Evolutionary conservation across 2,329 filamentous ascomycete species (phyloP), one percentile per base, ranked within the genome.

Genomic region (Hyphodiscus sp.): DNA sequence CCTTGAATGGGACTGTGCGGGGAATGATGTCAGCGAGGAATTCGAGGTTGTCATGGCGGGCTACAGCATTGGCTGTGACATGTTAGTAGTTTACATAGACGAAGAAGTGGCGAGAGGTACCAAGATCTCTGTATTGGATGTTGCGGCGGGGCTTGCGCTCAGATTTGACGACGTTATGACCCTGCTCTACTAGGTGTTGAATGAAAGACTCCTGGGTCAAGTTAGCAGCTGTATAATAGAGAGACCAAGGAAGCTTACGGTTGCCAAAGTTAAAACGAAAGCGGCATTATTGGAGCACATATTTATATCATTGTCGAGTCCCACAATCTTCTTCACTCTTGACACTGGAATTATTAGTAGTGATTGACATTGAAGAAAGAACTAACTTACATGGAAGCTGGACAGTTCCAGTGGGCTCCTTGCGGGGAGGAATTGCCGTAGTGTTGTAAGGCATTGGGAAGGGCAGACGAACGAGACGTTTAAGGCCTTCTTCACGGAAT

Each of bases 281-380:
- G 91, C 88, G 51, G 92, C 92, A 67, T 95, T 95, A 70, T 91
- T 95, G 46, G 91, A 95, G 70, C 90, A 95, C 68, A 88, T 82
- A 58, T 76, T 78, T 58, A 96, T 87, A 58, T 96, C 92, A 44
- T 89, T 83, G 70, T 99, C 94, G 54, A 90, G 81, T 47, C 83
- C 81, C 56, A 99, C 89, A 68, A 99, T 96, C 74, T 95, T 96
- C 74, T 96, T 96, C 55, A 99, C 89, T 65, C 94, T 83, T 18
- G 94, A 89, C 52, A 97, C 94, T 97, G 59, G 19, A 18, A 47
- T 50, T 45, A 45, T 61, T 48, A 60, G 54, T 44, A 45, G 38
- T 19, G 42, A 30, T 19, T 45, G 45, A 20, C n/a, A 42, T 42
- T 30, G n/a, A 10, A 30, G 8, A 20, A 10, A 15, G 23, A 43